These are phyloP conservation scores for Talaromyces piceae DNA, from an alignment of 2,329 filamentous ascomycete species.

Conservation along the genomic window DNA sequence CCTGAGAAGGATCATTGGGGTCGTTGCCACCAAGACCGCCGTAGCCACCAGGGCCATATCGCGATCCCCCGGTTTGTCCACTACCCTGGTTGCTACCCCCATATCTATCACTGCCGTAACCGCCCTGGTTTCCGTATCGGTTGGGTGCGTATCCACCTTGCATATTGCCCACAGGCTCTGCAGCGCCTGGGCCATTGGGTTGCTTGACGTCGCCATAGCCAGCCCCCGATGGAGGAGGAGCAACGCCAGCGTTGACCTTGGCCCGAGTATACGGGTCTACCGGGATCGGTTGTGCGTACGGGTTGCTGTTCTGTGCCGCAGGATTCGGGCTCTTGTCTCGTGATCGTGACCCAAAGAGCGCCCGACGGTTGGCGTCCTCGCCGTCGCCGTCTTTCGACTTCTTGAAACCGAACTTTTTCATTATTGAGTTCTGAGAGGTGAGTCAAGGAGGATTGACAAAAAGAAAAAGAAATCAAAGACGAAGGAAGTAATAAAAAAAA, in stretches of 20 bases:
- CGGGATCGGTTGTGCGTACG: slow-evolving; percentile 48
- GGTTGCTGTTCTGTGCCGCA: slow-evolving; percentile 38
- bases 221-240: slow-evolving; percentile 27
- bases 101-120: slow-evolving; percentile 35
- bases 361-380: slow-evolving; percentile 45
- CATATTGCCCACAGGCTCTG: slow-evolving; percentile 14
- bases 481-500: not conserved
- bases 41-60: slow-evolving; percentile 46
- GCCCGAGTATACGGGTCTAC: slow-evolving; percentile 49
- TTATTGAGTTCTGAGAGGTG: slow-evolving; percentile 4
- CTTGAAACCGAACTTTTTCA: slow-evolving; percentile 37
- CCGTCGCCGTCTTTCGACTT: slow-evolving; percentile 46
- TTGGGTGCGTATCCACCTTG: slow-evolving; percentile 27
- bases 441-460: not conserved
- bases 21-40: slow-evolving; percentile 47
- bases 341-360: slow-evolving; percentile 52
- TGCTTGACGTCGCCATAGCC: slow-evolving; percentile 15
- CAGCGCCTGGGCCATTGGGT: slow-evolving; percentile 15
- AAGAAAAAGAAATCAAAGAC: not conserved
- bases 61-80: slow-evolving; percentile 44
- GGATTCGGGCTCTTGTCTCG: slow-evolving; percentile 49
- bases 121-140: slow-evolving; percentile 22
- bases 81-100: slow-evolving; percentile 45
- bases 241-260: slow-evolving; percentile 37
- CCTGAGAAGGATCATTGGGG: slow-evolving; percentile 45